Base-by-base conservation (phyloP, 306 rosid genomes). In the Glycine tomentella region DNA sequence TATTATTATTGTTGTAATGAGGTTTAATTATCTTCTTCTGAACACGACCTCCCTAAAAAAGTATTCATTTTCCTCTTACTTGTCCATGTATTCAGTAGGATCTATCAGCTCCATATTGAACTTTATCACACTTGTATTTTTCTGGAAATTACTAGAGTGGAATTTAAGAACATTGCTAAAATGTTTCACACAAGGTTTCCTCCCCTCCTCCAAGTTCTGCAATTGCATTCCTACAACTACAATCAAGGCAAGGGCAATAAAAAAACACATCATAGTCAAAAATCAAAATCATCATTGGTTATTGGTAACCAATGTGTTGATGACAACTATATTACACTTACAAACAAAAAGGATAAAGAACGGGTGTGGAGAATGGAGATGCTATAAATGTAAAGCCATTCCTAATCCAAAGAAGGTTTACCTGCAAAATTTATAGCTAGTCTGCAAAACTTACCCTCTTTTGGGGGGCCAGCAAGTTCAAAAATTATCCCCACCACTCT, bases 401-500 rank as follows among this genome's bases (percentile, higher is more conserved):
- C 70, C 70, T 62, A 33, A 34, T 62, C 9, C 6, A 9, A 61
- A 9, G 66, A 9, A 31, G 15, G 42, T 31, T 20, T 58, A 59
- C 46, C 15, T 5, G 16, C 8, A 34, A 62, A 5, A 33, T 62
- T 11, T 36, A 62, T 62, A 11, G 31, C 67, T 31, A 61, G 3
- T 59, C 66, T 61, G 67, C 42, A 9, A 31, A 61, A 31, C 45
- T 62, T 33, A 62, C 15, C 68, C 10, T 9, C 14, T 3, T 73
- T 20, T 20, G 0, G 20, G 20, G 20, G 20, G 20, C 20, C 20
- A 20, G 20, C 20, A 20, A 79, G 69, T 65, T 57, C 76, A 66
- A 78, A 88, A 83, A 66, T 38, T 65, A 69, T 63, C 80, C 82
- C 86, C 81, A 64, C 50, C 81, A 81, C 17, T 59, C 40, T 59